phyloP scores from a whole-genome alignment of 2,329 filamentous ascomycete species.

The Bipolaris victoriae region DNA sequence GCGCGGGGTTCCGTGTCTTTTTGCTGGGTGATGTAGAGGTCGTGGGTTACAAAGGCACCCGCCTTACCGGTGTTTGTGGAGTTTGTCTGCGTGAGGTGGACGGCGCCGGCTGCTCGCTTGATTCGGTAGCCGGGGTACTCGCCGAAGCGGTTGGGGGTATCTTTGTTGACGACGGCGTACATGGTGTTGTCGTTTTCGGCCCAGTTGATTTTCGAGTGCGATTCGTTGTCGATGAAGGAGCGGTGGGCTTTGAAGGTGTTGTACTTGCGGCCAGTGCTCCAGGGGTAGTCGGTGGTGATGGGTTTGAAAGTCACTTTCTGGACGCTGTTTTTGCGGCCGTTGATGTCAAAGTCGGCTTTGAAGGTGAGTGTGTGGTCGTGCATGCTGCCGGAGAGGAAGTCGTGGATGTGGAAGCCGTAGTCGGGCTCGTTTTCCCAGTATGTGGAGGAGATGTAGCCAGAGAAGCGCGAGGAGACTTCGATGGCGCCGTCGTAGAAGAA shows the following conservation, averaged over 20 bases:
- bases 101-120: conserved; percentile 46
- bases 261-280: conserved; percentile 57
- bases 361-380: conserved; percentile 52
- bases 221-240: conserved; percentile 47
- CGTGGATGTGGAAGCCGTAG: conserved; percentile 50
- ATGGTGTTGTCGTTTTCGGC: conserved; percentile 54
- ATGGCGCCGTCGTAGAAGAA: conserved; percentile 40
- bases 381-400: conserved; percentile 43
- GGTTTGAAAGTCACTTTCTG: conserved; percentile 41
- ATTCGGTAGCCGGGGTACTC: conserved; percentile 61
- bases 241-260: conserved; percentile 60
- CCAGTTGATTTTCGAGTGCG: conserved; percentile 55
- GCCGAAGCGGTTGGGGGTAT: conserved; percentile 57
- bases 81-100: conserved; percentile 55
- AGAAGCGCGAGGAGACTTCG: conserved; percentile 34
- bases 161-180: conserved; percentile 60
- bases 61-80: conserved; percentile 56
- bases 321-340: conserved; percentile 46
- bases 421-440: conserved; percentile 38
- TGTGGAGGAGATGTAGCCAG: conserved; percentile 36
- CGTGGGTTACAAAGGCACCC: conserved; percentile 58
- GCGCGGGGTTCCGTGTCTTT: conserved; percentile 59
- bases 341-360: conserved; percentile 51
- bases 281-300: conserved; percentile 58
- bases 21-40: conserved; percentile 59